phyloP scores from a whole-genome alignment of 306 rosid species.

The Castanea mollissima region DNA sequence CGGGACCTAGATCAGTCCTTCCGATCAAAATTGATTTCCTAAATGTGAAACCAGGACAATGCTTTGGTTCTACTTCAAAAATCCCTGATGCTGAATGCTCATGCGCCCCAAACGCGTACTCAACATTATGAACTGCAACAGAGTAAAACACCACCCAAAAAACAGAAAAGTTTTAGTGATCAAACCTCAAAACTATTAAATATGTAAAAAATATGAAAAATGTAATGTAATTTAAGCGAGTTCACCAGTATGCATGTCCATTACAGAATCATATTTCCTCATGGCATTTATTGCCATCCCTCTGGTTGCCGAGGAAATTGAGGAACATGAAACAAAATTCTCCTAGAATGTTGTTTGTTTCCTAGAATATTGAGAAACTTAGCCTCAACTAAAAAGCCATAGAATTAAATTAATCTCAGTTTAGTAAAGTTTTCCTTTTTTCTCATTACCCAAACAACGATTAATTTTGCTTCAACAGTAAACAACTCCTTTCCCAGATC shows the following conservation, averaged over 20 bases:
- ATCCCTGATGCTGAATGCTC: conserved; percentile 78
- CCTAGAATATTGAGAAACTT: neutral
- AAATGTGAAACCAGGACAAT: conserved; percentile 92
- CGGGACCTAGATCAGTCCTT: conserved; percentile 65
- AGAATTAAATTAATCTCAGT: neutral
- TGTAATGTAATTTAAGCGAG: no score
- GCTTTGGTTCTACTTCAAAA: conserved; percentile 83
- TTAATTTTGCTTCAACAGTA: neutral
- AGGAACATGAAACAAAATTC: neutral
- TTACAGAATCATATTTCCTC: neutral
- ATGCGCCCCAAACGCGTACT: conserved; percentile 97
- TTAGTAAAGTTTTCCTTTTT: neutral
- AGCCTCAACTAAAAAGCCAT: neutral
- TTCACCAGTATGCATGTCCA: no score
- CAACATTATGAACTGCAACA: conserved; percentile 72
- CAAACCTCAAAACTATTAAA: neutral
- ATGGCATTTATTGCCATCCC: neutral
- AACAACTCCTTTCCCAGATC: neutral
- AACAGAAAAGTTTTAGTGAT: neutral
- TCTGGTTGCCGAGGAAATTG: conserved; percentile 2
- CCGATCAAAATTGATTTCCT: conserved; percentile 82
- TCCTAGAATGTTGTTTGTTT: neutral
- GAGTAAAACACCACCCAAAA: neutral
- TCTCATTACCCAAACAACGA: neutral
- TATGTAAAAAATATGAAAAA: neutral